These are phyloP conservation scores for Leccinum subrobustum DNA, from an alignment of 1,284 basidiomycete genomes.

Conservation along the genomic window DNA sequence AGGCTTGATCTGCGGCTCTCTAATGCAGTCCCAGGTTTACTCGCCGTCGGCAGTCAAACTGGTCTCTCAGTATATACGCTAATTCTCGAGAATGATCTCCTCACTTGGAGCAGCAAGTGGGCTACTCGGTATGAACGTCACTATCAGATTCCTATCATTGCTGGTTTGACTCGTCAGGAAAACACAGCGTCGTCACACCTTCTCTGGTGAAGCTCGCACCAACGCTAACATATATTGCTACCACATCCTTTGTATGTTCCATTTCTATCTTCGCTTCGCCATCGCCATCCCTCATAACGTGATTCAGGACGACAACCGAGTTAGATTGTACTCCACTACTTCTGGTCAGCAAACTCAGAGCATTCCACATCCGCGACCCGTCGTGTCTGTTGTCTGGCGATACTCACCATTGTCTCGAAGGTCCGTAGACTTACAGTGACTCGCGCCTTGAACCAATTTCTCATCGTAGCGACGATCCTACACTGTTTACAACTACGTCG, in stretches of 20 bases:
- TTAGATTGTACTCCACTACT: conserved; percentile 70
- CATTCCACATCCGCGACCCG: conserved; percentile 65
- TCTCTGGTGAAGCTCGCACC: conserved; percentile 64
- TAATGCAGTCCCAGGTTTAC: conserved; percentile 50
- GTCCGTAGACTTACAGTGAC: conserved; percentile 38
- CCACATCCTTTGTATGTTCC: conserved; percentile 52
- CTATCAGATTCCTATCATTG: neutral
- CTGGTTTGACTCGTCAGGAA: conserved; percentile 12
- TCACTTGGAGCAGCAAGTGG: conserved; percentile 80
- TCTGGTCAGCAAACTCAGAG: conserved; percentile 64
- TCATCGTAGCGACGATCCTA: conserved; percentile 61
- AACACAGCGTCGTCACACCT: conserved; percentile 46
- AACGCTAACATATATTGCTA: conserved; percentile 71
- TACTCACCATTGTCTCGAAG: conserved; percentile 62
- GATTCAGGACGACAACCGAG: conserved; percentile 51
- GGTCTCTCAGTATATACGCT: conserved; percentile 70
- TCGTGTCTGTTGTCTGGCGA: conserved; percentile 68
- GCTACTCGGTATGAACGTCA: conserved; percentile 46
- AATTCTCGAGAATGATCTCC: conserved; percentile 75
- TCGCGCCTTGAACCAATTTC: conserved; percentile 10
- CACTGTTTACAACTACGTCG: conserved; percentile 74
- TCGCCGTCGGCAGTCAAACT: conserved; percentile 60
- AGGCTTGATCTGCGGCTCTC: conserved; percentile 1
- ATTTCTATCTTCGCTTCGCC: conserved; percentile 21
- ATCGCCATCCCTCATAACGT: neutral